Conservation (phyloP, 208 protist genomes). For the Trypanosoma lewisi region DNA sequence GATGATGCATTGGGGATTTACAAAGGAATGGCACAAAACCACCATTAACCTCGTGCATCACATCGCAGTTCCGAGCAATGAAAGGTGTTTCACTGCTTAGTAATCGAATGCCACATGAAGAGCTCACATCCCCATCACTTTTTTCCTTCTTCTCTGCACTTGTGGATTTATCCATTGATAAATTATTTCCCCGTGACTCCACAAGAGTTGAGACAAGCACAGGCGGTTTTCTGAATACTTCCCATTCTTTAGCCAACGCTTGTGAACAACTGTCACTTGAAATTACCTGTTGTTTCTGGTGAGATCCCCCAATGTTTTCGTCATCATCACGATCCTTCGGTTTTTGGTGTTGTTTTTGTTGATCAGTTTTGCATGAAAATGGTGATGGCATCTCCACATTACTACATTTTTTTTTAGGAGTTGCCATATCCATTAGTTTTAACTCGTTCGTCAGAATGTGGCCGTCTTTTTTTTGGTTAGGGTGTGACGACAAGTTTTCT, state of each 20-base stretch:
- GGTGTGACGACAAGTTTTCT: not conserved
- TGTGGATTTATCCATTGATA: not conserved
- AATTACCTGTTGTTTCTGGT: not conserved
- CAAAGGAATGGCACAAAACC: not conserved
- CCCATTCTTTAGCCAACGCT: not conserved
- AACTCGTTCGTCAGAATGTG: not conserved
- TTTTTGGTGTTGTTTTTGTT: not conserved
- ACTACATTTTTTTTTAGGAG: not conserved
- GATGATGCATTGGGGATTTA: not conserved
- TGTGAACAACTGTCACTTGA: not conserved
- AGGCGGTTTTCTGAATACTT: not conserved
- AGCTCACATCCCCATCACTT: not conserved
- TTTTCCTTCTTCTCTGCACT: not conserved
- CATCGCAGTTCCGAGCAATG: not conserved
- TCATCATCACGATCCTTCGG: conserved; percentile 1
- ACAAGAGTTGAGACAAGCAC: not conserved
- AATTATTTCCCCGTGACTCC: not conserved
- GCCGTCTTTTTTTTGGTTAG: not conserved
- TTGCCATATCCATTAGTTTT: not conserved
- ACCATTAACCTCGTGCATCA: not conserved
- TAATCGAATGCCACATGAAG: not conserved
- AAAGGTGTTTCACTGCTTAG: not conserved
- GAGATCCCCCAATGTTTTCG: not conserved
- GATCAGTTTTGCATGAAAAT: not conserved
- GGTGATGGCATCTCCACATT: not conserved